A percentile compares a stretch with the other conserved stretches of the same genome.
Conservation (phyloP, 345 rosid genomes). For the Gossypium arboreum region DNA sequence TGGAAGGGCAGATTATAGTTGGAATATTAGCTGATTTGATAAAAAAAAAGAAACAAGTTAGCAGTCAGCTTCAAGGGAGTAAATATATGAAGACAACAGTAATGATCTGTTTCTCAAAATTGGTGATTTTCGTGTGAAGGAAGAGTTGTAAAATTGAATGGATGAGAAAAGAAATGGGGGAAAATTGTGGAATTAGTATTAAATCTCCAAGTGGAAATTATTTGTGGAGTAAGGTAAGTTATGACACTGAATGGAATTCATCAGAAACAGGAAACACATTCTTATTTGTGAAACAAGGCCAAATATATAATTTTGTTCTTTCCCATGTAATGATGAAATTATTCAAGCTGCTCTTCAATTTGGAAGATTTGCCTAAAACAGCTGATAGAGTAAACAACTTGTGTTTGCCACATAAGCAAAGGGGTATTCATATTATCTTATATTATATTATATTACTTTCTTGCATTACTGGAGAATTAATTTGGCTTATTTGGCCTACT, state of each 20-base stretch:
- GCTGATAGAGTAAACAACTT: constrained; percentile 17
- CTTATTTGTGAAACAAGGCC: constrained; percentile 18
- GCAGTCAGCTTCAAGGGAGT: constrained; percentile 16
- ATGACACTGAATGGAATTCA: constrained; percentile 21
- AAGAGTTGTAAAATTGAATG: constrained; percentile 16
- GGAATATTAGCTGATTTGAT: constrained; percentile 1
- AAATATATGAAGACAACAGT: constrained; percentile 1
- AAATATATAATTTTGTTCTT: constrained; percentile 15
- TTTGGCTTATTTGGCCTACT: no score
- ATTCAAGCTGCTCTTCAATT: constrained; percentile 36
- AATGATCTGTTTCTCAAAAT: constrained; percentile 3
- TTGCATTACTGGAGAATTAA: background rate
- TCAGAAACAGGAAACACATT: constrained; percentile 19
- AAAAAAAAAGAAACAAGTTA: constrained; percentile 10
- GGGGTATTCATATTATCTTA: no score
- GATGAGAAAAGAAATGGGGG: constrained; percentile 7
- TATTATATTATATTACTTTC: background rate
- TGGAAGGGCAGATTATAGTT: background rate
- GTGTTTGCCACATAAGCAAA: background rate
- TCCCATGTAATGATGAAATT: constrained; percentile 43
- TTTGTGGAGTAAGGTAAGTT: constrained; percentile 7
- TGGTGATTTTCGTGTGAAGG: constrained; percentile 23
- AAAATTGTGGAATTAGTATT: background rate
- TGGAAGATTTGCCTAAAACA: constrained; percentile 32
- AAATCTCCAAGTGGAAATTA: constrained; percentile 1